A percentile compares a stretch with the other conserved stretches of the same genome.
These are phyloP conservation scores for Podaxis sp. DNA, from an alignment of 768 basidiomycete species.

Conservation along the genomic window DNA sequence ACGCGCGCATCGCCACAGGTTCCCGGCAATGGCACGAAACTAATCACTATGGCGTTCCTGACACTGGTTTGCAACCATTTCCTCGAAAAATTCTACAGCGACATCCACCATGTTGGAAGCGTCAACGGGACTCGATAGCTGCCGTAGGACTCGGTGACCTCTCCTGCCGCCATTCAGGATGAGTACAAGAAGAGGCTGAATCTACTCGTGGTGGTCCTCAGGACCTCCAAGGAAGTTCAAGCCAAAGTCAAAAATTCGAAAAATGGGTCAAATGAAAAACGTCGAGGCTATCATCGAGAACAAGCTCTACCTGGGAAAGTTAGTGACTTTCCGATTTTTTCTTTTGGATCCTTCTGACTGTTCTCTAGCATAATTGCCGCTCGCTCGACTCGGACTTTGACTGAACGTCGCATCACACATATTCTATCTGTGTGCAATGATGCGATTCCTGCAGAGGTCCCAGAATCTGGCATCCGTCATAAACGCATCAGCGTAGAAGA, in stretches of 20 bases:
- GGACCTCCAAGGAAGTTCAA: constrained; percentile 19
- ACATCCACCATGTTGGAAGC: constrained; percentile 23
- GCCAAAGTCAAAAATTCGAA: constrained; percentile 19
- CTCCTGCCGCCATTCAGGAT: constrained; percentile 2
- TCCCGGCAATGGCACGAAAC: constrained; percentile 16
- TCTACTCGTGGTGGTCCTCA: constrained; percentile 2
- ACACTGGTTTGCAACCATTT: constrained; percentile 29
- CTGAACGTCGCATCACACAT: constrained; percentile 76
- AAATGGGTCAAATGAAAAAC: constrained; percentile 60
- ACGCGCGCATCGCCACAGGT: constrained; percentile 26
- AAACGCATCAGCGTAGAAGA: constrained; percentile 71
- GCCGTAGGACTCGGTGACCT: constrained; percentile 3
- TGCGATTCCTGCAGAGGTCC: constrained; percentile 65
- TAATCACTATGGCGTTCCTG: constrained; percentile 22
- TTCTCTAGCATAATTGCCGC: constrained; percentile 62
- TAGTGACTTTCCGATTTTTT: constrained; percentile 32
- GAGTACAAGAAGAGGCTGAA: constrained; percentile 14
- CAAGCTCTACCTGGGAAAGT: constrained; percentile 75
- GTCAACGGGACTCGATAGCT: constrained; percentile 25
- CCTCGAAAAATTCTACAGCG: constrained; percentile 18
- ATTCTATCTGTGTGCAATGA: constrained; percentile 77
- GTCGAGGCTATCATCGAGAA: constrained; percentile 64
- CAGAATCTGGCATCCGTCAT: constrained; percentile 67
- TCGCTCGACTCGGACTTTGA: constrained; percentile 65
- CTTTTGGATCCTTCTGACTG: constrained; percentile 16